phyloP scores from a whole-genome alignment of 2,329 filamentous ascomycete genomes.

The Pestalotiopsis sp. region DNA sequence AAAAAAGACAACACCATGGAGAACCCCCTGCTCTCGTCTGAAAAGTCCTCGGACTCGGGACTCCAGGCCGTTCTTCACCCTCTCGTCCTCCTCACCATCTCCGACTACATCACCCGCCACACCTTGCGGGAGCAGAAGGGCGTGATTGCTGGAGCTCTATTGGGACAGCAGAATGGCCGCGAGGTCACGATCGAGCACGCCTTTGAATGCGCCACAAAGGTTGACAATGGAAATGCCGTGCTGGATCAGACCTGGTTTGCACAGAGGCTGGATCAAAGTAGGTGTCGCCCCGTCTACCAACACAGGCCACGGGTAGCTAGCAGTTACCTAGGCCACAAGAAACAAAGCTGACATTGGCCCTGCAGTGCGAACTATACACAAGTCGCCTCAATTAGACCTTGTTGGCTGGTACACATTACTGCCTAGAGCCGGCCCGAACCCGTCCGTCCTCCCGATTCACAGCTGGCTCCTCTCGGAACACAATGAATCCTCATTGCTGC shows the following conservation, averaged over 20 bases:
- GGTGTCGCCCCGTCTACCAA: conserved; percentile 34
- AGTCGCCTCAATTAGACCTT: conserved; percentile 77
- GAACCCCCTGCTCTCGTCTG: conserved; percentile 66
- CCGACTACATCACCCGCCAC: conserved; percentile 93
- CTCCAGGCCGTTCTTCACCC: conserved; percentile 87
- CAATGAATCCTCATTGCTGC: conserved; percentile 85
- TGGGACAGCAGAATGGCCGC: conserved; percentile 89
- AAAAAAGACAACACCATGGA: conserved; percentile 45
- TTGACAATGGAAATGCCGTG: conserved; percentile 57
- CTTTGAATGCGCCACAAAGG: conserved; percentile 74
- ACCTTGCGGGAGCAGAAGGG: conserved; percentile 74
- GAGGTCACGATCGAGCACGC: conserved; percentile 91
- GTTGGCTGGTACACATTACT: conserved; percentile 92
- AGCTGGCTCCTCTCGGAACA: conserved; percentile 72
- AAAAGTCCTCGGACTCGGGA: conserved; percentile 71
- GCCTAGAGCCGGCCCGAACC: conserved; percentile 71
- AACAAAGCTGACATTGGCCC: conserved; percentile 16
- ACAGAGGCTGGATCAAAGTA: conserved; percentile 82
- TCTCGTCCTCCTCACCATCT: conserved; percentile 92
- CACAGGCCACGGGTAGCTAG: not conserved
- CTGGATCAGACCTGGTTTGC: conserved; percentile 75
- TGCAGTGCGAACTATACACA: conserved; percentile 86
- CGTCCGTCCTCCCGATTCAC: conserved; percentile 73
- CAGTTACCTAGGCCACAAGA: not conserved
- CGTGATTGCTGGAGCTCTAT: conserved; percentile 82